Base-by-base conservation (phyloP, 228 moss, liverwort and hornwort species). In the Sphagnum magellanicum region DNA sequence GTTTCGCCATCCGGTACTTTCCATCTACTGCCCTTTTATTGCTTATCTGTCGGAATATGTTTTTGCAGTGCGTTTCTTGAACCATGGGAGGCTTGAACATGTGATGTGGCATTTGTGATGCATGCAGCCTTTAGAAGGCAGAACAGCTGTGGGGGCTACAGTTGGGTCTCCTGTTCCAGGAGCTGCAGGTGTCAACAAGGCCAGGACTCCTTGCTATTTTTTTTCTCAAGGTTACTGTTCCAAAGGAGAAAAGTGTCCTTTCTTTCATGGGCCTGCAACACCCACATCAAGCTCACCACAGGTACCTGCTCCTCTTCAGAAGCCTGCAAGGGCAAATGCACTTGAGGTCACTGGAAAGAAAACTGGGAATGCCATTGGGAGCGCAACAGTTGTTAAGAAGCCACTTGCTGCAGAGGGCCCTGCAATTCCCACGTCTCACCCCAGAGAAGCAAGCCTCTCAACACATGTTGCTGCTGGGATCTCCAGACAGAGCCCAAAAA, bases 181-280 rank as follows among this genome's bases (percentile, higher is more conserved):
- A 17, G 73, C 76, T 10, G 70, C 72, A 63, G 83, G 72, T 61
- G 55, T 63, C 16, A 75, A 72, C 51, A 88, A 81, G 67, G 73
- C 81, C 0, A 88, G 79, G 63, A 73, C 76, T 48, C 87, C 87
- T 50, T 88, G 87, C 53, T 88, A 72, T 63, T 88, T 79, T 55
- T 88, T 79, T 67, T 77, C 81, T 17, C 87, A 88, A 66, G 87
- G 87, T 12, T 88, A 69, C 65, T 88, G 87, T 73, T 77, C 79
- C 51, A 84, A 84, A 67, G 87, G 87, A 60, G 87, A 88, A 17
- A 81, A 79, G 74, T 88, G 87, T 50, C 74, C 79, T 0, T 88
- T 76, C 59, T 76, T 84, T 77, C 87, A 88, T 59, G 75, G 79
- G 53, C 59, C 68, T 11, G 13, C 79, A 32, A 32, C 71, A 59